Conservation (phyloP, 805 yeast genomes). For the Candida argentea region DNA sequence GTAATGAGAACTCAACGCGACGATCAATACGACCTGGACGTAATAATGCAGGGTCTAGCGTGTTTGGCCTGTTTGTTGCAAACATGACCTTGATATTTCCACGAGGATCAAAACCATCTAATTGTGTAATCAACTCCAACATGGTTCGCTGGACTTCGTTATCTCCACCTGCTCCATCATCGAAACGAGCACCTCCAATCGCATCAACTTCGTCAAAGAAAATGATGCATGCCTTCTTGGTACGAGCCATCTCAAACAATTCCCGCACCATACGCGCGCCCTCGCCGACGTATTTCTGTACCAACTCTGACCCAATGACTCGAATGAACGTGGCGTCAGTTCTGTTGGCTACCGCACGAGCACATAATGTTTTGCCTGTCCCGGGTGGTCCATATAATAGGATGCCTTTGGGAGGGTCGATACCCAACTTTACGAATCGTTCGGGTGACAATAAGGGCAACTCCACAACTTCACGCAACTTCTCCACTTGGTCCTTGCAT, state of each 20-base stretch:
- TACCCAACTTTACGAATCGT: conserved; percentile 91
- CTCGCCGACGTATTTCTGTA: conserved; percentile 97
- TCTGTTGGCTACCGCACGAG: conserved; percentile 98
- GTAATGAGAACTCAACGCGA: conserved; percentile 92
- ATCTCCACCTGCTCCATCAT: conserved; percentile 99
- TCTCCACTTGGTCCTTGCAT: conserved; percentile 96
- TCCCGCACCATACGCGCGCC: conserved; percentile 99
- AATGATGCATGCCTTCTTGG: conserved; percentile 95
- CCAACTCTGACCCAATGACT: conserved; percentile 96
- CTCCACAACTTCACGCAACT: conserved; percentile 92
- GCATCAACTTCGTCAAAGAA: conserved; percentile 99
- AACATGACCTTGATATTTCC: conserved; percentile 99
- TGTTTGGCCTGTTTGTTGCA: conserved; percentile 97
- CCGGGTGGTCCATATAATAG: conserved; percentile 97
- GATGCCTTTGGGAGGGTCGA: conserved; percentile 98
- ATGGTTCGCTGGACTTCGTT: conserved; percentile 98
- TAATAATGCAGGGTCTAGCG: conserved; percentile 92
- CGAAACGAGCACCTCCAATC: conserved; percentile 99
- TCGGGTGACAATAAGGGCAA: conserved; percentile 91
- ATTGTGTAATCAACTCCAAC: conserved; percentile 95
- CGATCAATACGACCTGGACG: conserved; percentile 99
- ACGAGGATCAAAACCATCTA: conserved; percentile 98
- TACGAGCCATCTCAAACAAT: conserved; percentile 96
- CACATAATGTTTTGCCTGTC: conserved; percentile 96
- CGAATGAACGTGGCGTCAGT: conserved; percentile 98